A percentile compares a stretch with the other conserved stretches of the same genome.
Conservation (phyloP, 129 eudicot species). For the Helianthus annuus region HanXRQr2.0-SUNRISE NC_035437.2:168405358-168405857, state of each 20-base stretch:
- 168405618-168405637: constrained; percentile 71
- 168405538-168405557: background rate
- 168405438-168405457: constrained; percentile 62
- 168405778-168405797: background rate
- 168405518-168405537: constrained; percentile 58
- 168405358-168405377: constrained; percentile 63
- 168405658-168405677: constrained; percentile 59
- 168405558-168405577: background rate
- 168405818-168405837: no score
- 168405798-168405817: background rate
- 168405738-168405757: constrained; percentile 5
- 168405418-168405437: constrained; percentile 64
- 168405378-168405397: constrained; percentile 53
- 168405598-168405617: constrained; percentile 29
- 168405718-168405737: constrained; percentile 47
- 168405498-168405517: constrained; percentile 58
- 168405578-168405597: background rate
- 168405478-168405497: constrained; percentile 67
- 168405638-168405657: constrained; percentile 45
- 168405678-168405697: constrained; percentile 46
- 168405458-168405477: constrained; percentile 59
- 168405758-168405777: constrained; percentile 14
- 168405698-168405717: constrained; percentile 47
- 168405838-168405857: no score
- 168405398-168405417: constrained; percentile 56